Evolutionary conservation across 2,329 filamentous ascomycete genomes (phyloP).

Genomic region (Dactylellina cionopaga): DNA sequence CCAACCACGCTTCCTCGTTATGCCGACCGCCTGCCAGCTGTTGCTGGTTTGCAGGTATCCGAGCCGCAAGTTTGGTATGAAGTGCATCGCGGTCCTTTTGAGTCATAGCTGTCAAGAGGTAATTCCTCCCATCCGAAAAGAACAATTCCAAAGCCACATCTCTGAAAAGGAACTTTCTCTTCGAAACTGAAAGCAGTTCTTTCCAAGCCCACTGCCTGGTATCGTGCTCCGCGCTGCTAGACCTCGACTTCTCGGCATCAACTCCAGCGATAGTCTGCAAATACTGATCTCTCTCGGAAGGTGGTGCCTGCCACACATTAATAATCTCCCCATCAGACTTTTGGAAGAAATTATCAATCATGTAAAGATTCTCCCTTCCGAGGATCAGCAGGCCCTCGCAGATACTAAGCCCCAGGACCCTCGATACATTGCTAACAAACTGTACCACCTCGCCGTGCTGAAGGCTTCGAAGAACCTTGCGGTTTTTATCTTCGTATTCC

Average conservation of each 20-base stretch:
- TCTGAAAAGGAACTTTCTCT: conserved; percentile 91
- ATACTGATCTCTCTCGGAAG: conserved; percentile 92
- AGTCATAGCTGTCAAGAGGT: conserved; percentile 85
- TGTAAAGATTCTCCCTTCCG: conserved; percentile 89
- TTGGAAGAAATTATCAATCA: conserved; percentile 97
- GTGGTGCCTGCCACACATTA: conserved; percentile 91
- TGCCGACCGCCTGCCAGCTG: conserved; percentile 68
- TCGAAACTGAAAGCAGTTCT: conserved; percentile 94
- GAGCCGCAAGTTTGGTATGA: conserved; percentile 76
- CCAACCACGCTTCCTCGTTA: conserved; percentile 88
- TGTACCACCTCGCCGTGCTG: conserved; percentile 91
- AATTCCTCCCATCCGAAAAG: conserved; percentile 95
- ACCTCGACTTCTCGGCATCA: conserved; percentile 70
- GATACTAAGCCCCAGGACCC: conserved; percentile 91
- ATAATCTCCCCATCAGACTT: conserved; percentile 95
- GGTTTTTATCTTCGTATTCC: conserved; percentile 94
- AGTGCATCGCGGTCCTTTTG: conserved; percentile 79
- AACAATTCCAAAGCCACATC: conserved; percentile 98
- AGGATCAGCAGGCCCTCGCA: conserved; percentile 93
- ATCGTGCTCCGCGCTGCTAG: conserved; percentile 73
- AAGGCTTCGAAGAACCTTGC: conserved; percentile 94
- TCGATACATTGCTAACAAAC: conserved; percentile 92
- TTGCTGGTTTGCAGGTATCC: conserved; percentile 76
- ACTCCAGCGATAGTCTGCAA: conserved; percentile 88
- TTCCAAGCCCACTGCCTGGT: conserved; percentile 92